Evolutionary conservation across 2,329 filamentous ascomycete species (phyloP).

Genomic region (Colletotrichum incanum): DNA sequence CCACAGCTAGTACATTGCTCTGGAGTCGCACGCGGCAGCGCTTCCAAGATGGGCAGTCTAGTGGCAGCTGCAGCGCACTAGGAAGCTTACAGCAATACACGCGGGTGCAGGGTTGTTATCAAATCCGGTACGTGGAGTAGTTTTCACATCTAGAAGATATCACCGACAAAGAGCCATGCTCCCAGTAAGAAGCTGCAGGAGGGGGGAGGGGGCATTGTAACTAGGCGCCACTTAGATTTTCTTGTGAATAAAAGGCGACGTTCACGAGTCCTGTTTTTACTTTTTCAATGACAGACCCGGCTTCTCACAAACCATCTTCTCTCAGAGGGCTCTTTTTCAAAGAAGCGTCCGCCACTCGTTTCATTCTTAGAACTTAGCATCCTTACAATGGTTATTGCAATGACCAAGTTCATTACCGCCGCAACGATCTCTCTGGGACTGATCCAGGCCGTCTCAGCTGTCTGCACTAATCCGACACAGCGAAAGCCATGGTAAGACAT

Average conservation of each 20-base stretch:
- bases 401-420: not conserved
- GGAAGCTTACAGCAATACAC: no score
- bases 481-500: constrained; percentile 13
- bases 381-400: no score
- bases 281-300: no score
- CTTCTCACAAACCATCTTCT: no score
- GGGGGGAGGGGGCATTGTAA: no score
- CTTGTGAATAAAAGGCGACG: not conserved
- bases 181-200: not conserved
- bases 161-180: not conserved
- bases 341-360: not conserved
- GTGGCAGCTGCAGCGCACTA: not conserved
- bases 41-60: not conserved
- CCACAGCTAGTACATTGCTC: not conserved
- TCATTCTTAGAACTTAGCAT: not conserved
- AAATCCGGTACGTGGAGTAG: not conserved
- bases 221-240: not conserved
- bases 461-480: constrained; percentile 17
- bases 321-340: not conserved
- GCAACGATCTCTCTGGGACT: not conserved
- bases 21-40: not conserved
- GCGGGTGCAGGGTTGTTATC: not conserved
- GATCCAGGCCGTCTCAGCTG: not conserved
- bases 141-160: not conserved
- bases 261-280: no score